Percentiles rank a stretch among this genome's conserved stretches.
Evolutionary conservation across 2,329 filamentous ascomycete species (phyloP).

Genomic region (Bretziella fagacearum): DNA sequence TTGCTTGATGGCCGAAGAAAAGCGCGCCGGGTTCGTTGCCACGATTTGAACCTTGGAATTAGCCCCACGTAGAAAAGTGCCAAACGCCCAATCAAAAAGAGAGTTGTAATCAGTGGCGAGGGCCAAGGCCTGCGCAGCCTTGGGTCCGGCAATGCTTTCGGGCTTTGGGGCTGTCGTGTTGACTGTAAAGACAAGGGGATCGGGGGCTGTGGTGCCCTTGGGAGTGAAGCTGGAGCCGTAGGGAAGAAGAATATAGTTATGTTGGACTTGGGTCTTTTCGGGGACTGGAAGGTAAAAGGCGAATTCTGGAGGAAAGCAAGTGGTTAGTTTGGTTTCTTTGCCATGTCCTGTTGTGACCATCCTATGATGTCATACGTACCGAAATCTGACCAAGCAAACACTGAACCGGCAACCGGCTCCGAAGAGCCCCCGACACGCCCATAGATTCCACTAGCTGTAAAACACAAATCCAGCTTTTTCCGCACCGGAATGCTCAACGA

Average conservation of each 20-base stretch:
- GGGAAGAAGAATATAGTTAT: slow-evolving; percentile 49
- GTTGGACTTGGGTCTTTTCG: slow-evolving; percentile 46
- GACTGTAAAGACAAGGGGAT: slow-evolving; percentile 49
- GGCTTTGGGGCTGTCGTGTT: slow-evolving; percentile 43
- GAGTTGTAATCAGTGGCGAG: slow-evolving; percentile 42
- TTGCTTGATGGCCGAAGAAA: slow-evolving; percentile 39
- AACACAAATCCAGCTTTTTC: slow-evolving; percentile 50
- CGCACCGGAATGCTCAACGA: slow-evolving; percentile 50
- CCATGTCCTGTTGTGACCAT: too few relatives aligned
- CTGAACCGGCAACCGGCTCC: slow-evolving; percentile 34
- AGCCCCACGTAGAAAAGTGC: slow-evolving; percentile 32
- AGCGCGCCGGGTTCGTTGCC: slow-evolving; percentile 36
- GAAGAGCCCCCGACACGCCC: slow-evolving; percentile 36
- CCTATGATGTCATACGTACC: slow-evolving; percentile 26
- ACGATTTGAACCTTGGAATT: slow-evolving; percentile 33
- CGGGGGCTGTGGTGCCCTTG: slow-evolving; percentile 26
- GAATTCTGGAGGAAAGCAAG: slow-evolving; percentile 29
- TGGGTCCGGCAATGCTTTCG: slow-evolving; percentile 35
- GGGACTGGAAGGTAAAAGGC: slow-evolving; percentile 48
- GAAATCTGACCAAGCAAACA: slow-evolving; percentile 44
- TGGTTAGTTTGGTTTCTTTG: background rate
- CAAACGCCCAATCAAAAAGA: slow-evolving; percentile 44
- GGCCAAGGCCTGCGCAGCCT: slow-evolving; percentile 31
- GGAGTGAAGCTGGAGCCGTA: slow-evolving; percentile 35
- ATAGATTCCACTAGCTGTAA: slow-evolving; percentile 43